Percentiles rank a stretch among this genome's conserved stretches.
These are phyloP conservation scores for Hymenoscyphus albidus DNA, from an alignment of 2,329 filamentous ascomycete species.

Conservation along the genomic window DNA sequence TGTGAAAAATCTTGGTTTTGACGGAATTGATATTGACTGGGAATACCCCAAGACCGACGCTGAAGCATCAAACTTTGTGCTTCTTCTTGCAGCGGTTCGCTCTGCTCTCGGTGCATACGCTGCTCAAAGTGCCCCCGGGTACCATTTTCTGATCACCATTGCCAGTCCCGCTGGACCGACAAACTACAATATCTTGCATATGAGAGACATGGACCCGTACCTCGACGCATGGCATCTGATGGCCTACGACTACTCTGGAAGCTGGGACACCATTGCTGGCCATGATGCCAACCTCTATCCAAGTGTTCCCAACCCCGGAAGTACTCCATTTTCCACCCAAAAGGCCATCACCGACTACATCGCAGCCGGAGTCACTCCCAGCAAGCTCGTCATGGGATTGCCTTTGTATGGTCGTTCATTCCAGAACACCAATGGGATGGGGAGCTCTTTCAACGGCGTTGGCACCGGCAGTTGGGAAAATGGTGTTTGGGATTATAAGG, in stretches of 20 bases:
- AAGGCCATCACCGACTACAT: constrained; percentile 64
- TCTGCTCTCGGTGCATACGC: constrained; percentile 48
- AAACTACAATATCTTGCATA: constrained; percentile 46
- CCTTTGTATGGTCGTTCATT: constrained; percentile 78
- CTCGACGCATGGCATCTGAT: constrained; percentile 61
- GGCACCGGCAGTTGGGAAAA: constrained; percentile 69
- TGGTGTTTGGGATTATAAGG: constrained; percentile 80
- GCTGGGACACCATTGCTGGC: constrained; percentile 59
- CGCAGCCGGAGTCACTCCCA: constrained; percentile 54
- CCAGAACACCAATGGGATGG: constrained; percentile 60
- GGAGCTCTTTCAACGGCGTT: constrained; percentile 58
- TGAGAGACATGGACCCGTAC: constrained; percentile 43
- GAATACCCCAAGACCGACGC: constrained; percentile 27
- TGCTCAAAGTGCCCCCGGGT: constrained; percentile 40
- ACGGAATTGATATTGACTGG: constrained; percentile 43
- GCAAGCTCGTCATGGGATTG: constrained; percentile 74
- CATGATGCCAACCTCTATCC: constrained; percentile 71
- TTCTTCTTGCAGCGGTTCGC: constrained; percentile 32
- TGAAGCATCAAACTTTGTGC: constrained; percentile 33
- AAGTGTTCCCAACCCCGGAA: constrained; percentile 47
- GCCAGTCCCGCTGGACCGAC: constrained; percentile 47
- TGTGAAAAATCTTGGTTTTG: constrained; percentile 68
- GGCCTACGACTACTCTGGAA: constrained; percentile 69
- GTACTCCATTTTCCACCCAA: constrained; percentile 68
- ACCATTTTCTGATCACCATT: constrained; percentile 53